Evolutionary conservation across 129 eudicot species (phyloP).

Genomic region (Lactuca sativa): DNA sequence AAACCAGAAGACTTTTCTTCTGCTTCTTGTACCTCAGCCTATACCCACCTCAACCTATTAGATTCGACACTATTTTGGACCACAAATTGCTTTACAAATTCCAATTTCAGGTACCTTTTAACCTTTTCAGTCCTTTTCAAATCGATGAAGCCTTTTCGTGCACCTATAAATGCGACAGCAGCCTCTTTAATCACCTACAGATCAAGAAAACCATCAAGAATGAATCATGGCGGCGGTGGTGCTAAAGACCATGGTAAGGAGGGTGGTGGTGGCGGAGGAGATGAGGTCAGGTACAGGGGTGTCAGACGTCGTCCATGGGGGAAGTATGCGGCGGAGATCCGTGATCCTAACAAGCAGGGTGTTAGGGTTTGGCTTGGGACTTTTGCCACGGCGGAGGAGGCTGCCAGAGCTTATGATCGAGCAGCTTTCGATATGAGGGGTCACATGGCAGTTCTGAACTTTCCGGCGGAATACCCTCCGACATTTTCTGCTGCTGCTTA

Average conservation of each 20-base stretch:
- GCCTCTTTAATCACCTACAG: conserved; percentile 27
- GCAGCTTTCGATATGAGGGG: conserved; percentile 51
- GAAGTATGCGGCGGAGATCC: conserved; percentile 54
- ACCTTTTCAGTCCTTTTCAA: conserved; percentile 25
- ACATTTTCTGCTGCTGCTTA: conserved; percentile 31
- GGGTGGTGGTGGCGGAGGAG: not conserved
- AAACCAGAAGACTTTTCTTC: conserved; percentile 6
- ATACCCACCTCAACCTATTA: conserved; percentile 21
- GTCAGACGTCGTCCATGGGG: conserved; percentile 60
- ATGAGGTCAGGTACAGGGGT: conserved; percentile 41
- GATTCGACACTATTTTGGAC: conserved; percentile 35
- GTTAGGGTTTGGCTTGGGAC: conserved; percentile 51
- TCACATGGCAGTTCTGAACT: conserved; percentile 46
- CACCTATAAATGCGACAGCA: conserved; percentile 33
- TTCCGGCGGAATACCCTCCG: conserved; percentile 49
- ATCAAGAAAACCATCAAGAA: conserved; percentile 20
- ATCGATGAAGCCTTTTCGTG: conserved; percentile 30
- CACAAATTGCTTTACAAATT: conserved; percentile 32
- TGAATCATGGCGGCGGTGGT: conserved; percentile 20
- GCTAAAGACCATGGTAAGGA: conserved; percentile 6
- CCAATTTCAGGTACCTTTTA: conserved; percentile 29
- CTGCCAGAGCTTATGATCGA: conserved; percentile 54
- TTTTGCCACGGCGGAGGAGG: conserved; percentile 51
- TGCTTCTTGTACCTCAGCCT: conserved; percentile 13
- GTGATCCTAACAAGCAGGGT: conserved; percentile 41